These are phyloP conservation scores for Prunus campanulata DNA, from an alignment of 306 rosid species.

Conservation along the genomic window DNA sequence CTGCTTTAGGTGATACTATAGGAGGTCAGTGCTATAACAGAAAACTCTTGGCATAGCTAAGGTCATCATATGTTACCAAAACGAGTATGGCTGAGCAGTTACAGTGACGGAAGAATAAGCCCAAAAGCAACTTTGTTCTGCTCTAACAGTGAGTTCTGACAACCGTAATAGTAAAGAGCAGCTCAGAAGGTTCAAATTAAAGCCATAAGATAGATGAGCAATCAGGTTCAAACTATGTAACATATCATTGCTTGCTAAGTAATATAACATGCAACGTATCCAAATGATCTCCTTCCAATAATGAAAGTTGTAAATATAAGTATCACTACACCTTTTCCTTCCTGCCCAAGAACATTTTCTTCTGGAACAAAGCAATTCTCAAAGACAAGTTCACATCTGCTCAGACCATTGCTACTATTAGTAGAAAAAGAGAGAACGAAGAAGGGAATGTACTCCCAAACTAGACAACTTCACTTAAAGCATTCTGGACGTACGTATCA, in stretches of 20 bases:
- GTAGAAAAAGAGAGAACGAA: slow-evolving; percentile 20
- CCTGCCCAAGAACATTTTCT: slow-evolving; percentile 90
- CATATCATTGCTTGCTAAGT: not conserved
- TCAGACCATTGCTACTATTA: slow-evolving; percentile 37
- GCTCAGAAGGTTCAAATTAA: not conserved
- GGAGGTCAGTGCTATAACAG: not conserved
- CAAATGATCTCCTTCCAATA: slow-evolving; percentile 4
- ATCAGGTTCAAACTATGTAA: not conserved
- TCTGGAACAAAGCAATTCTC: slow-evolving; percentile 96
- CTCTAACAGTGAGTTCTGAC: not conserved
- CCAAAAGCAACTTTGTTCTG: not conserved
- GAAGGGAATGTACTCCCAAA: slow-evolving; percentile 11
- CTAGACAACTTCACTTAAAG: slow-evolving; percentile 18
- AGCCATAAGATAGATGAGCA: not conserved
- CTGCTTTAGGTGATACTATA: not conserved
- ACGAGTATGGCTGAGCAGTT: not conserved
- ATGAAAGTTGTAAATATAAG: slow-evolving; percentile 11
- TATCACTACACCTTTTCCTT: slow-evolving; percentile 79
- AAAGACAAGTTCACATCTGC: slow-evolving; percentile 97
- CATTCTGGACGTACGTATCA: slow-evolving; percentile 73
- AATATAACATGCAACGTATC: not conserved
- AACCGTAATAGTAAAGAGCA: not conserved
- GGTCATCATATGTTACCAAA: not conserved
- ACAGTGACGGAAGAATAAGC: not conserved
- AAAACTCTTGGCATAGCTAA: not conserved